Conservation (phyloP, 305 asterid species). For the Fraxinus sp. region DNA sequence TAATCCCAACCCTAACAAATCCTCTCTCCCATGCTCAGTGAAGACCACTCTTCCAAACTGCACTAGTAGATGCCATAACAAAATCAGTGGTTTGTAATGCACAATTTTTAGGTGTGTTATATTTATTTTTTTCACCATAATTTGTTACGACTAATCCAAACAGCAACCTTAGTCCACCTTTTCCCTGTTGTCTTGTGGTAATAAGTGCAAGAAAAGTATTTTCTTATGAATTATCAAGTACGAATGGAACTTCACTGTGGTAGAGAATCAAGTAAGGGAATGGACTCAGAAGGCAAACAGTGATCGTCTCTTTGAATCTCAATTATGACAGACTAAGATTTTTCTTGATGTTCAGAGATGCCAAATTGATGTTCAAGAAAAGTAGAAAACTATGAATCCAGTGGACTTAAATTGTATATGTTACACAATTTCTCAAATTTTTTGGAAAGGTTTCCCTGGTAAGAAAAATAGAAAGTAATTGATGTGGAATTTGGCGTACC, state of each 20-base stretch:
- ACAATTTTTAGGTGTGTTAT: not conserved
- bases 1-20: not conserved
- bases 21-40: not conserved
- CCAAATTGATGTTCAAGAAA: not conserved
- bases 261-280: not conserved
- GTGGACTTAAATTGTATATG: not conserved
- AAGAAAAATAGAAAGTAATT: not conserved
- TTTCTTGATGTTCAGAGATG: not conserved
- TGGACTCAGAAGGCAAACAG: not conserved
- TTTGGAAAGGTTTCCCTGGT: not conserved
- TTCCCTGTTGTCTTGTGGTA: not conserved
- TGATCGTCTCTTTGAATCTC: not conserved
- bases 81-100: not conserved
- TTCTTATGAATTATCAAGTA: not conserved
- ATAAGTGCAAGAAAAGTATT: not conserved
- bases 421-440: not conserved
- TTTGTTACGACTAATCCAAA: not conserved
- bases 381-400: not conserved
- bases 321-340: not conserved
- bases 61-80: not conserved
- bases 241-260: not conserved
- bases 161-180: not conserved
- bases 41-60: constrained; percentile 1
- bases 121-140: not conserved
- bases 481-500: not conserved